phyloP scores from a whole-genome alignment of 768 basidiomycete species.

The Gelatoporia subvermispora region DNA sequence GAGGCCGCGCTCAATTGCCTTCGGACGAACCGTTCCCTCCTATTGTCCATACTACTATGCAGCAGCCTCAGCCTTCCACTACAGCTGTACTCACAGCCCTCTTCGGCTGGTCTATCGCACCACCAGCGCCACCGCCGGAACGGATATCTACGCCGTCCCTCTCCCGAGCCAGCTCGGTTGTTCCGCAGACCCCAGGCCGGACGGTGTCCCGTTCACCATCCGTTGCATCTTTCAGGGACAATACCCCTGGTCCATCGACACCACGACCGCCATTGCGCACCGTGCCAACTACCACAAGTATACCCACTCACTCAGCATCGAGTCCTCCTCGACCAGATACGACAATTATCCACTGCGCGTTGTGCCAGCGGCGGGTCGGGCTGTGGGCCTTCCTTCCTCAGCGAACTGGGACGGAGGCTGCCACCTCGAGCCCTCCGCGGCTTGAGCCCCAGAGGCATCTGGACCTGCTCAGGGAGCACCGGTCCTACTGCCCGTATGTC shows the following conservation, averaged over 20 bases:
- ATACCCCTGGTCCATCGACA: constrained; percentile 16
- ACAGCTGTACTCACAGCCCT: constrained; percentile 37
- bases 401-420: constrained; percentile 5
- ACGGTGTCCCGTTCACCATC: constrained; percentile 29
- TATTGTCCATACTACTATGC: not conserved
- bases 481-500: constrained; percentile 83
- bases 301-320: not conserved
- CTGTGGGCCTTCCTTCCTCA: constrained; percentile 61
- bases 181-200: constrained; percentile 21
- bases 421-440: constrained; percentile 3
- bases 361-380: constrained; percentile 78
- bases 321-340: constrained; percentile 32
- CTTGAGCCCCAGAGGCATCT: constrained; percentile 42
- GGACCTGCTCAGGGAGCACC: constrained; percentile 76
- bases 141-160: constrained; percentile 2
- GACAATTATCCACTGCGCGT: constrained; percentile 54
- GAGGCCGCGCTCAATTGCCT: too few species aligned
- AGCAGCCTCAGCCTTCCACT: constrained; percentile 27
- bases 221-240: constrained; percentile 17
- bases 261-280: constrained; percentile 14
- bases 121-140: constrained; percentile 18
- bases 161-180: constrained; percentile 25
- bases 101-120: constrained; percentile 45
- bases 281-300: not conserved
- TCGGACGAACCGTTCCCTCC: not conserved